These are phyloP conservation scores for Mycena vitilis DNA, from an alignment of 768 basidiomycete species.

Conservation along the genomic window DNA sequence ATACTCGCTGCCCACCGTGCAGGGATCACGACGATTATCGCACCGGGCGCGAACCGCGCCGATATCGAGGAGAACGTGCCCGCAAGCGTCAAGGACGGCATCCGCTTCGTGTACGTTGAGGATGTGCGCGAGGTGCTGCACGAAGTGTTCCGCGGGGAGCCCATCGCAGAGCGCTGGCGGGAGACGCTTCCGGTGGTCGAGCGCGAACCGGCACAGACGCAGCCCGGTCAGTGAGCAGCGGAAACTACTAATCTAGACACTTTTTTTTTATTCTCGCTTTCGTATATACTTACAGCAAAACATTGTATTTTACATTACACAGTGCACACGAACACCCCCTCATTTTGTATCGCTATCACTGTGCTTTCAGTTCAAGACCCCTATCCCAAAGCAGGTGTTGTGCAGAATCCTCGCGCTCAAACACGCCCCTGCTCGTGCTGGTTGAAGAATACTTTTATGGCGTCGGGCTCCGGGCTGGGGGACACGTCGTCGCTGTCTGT, in stretches of 20 bases:
- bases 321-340: conserved; percentile 24
- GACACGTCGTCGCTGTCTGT: conserved; percentile 18
- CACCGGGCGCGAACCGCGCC: conserved; percentile 87
- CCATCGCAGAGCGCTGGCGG: conserved; percentile 72
- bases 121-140: conserved; percentile 90
- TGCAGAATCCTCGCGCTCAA: neutral
- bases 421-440: neutral
- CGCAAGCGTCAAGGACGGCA: conserved; percentile 94
- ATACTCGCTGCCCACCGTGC: conserved; percentile 97
- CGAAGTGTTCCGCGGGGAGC: conserved; percentile 82
- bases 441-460: conserved; percentile 6
- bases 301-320: conserved; percentile 21
- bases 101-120: conserved; percentile 95
- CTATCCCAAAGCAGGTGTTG: conserved; percentile 9
- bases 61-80: conserved; percentile 99
- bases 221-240: neutral
- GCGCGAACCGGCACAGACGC: neutral
- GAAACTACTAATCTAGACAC: conserved; percentile 18
- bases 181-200: conserved; percentile 57
- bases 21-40: conserved; percentile 92
- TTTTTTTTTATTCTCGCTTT: conserved; percentile 2
- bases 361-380: neutral
- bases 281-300: neutral
- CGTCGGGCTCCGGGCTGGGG: conserved; percentile 7
- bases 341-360: conserved; percentile 28